These are phyloP conservation scores for Fallopia convolvulus DNA, from an alignment of 148 eudicot species.

Conservation along the genomic window DNA sequence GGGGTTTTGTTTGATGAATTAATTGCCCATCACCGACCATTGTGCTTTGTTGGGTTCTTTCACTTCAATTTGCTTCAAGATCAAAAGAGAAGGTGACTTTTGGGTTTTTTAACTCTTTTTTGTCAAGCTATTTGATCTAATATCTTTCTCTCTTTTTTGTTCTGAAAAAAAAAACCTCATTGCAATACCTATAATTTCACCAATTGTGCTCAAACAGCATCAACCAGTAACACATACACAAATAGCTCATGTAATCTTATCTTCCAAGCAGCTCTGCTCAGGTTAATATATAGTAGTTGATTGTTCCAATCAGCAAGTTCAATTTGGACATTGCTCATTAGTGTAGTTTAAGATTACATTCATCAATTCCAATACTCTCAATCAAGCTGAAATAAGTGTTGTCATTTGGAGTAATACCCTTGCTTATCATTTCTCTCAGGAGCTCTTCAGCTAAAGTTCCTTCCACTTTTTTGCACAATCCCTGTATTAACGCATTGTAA, in stretches of 20 bases:
- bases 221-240: not conserved
- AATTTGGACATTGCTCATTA: not conserved
- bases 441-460: slow-evolving; percentile 53
- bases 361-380: slow-evolving; percentile 40
- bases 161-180: not conserved
- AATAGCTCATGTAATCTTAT: not conserved
- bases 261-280: too few species aligned
- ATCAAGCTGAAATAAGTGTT: slow-evolving; percentile 48
- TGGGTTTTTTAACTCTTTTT: not conserved
- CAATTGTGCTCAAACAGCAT: not conserved
- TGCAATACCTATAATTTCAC: not conserved
- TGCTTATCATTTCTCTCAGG: slow-evolving; percentile 53
- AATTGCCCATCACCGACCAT: not conserved
- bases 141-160: not conserved
- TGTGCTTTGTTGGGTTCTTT: not conserved
- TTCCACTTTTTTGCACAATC: slow-evolving; percentile 55
- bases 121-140: not conserved
- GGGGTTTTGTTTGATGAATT: not conserved
- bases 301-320: not conserved
- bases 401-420: slow-evolving; percentile 64
- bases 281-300: not conserved
- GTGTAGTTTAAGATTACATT: not conserved
- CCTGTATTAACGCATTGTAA: slow-evolving; percentile 73
- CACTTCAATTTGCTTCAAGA: not conserved
- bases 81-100: not conserved